Conservation (phyloP, 1,284 basidiomycete genomes). For the Laetiporus sulphureus region DNA sequence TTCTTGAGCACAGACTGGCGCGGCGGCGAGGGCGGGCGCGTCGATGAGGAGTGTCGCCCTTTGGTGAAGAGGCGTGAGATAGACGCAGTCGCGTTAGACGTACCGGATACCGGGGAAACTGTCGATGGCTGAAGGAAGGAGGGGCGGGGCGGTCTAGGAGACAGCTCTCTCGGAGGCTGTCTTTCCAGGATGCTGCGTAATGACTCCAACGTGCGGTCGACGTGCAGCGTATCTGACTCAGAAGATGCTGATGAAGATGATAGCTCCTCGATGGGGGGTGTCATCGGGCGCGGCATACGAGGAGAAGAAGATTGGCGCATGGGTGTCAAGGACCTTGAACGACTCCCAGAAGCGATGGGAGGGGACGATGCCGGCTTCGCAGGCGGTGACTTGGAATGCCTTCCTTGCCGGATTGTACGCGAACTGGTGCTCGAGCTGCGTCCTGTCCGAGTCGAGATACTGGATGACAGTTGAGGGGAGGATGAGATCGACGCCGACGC, state of each 20-base stretch:
- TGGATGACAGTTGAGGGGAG: conserved; percentile 13
- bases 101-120: conserved; percentile 43
- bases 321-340: conserved; percentile 34
- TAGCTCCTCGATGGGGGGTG: conserved; percentile 52
- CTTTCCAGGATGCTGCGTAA: conserved; percentile 64
- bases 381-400: conserved; percentile 20
- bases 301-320: conserved; percentile 22
- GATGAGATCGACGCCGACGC: conserved; percentile 11
- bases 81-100: conserved; percentile 67
- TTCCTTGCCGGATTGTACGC: conserved; percentile 11
- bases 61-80: conserved; percentile 65
- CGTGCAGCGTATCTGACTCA: conserved; percentile 40
- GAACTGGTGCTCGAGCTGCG: conserved; percentile 16
- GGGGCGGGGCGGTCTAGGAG: conserved; percentile 16
- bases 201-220: conserved; percentile 51
- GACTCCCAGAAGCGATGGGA: conserved; percentile 15
- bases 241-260: conserved; percentile 36
- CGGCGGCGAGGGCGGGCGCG: conserved; percentile 27
- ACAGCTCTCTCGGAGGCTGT: conserved; percentile 39
- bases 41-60: conserved; percentile 26
- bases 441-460: conserved; percentile 10
- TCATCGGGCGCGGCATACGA: conserved; percentile 32
- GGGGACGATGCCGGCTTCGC: conserved; percentile 14
- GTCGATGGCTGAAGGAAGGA: conserved; percentile 32
- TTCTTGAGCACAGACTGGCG: conserved; percentile 37